Evolutionary conservation across 2,329 filamentous ascomycete genomes (phyloP), one percentile per base, ranked within the genome.

Genomic region (Fusarium incarnatum): DNA sequence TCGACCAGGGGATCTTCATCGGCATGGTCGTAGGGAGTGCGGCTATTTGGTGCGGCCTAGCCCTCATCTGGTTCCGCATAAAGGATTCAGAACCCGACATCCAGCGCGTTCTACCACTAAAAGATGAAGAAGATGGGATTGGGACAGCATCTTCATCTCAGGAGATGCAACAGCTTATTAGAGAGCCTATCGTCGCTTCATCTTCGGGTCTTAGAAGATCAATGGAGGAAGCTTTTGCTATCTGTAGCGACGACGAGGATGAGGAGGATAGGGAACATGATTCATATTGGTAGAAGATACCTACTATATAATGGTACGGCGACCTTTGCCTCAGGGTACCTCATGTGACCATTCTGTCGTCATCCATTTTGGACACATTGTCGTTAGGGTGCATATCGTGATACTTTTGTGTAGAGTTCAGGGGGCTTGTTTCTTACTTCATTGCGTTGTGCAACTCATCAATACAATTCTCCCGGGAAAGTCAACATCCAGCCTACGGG

Each of bases 31-130:
- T 16, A 27, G 13, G 23, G 16, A 28, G 22, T 10, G 34, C 18
- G 13, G 11, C 41, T 15, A 41, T 15, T 27, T 53, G 23, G 23
- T 53, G 34, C 8, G 13, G 23, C 9, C 23, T 53, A 18, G 18
- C 41, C 37, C 49, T 41, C 23, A 41, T 53, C 30, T 53, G 49
- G 49, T 28, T 53, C n/a, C 34, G 49, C 7, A n/a, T 53, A n/a
- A 11, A n/a, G 23, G 23, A 28, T 27, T 41, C 49, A 28, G 23
- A 28, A 16, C n/a, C 23, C 23, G n/a, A 53, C 13, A 27, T 53
- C 11, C 49, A 42, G 49, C 34, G 25, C 8, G 23, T 41, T 28
- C 11, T 12, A 11, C 49, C 49, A 5, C 23, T 42, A 8, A 25
- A 40, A 8, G 15, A 22, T n/a, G 22, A 15, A 5, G 49, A 53